phyloP scores from a whole-genome alignment of 176 grass and related monocot species.

The Puccinellia tenuiflora region DNA sequence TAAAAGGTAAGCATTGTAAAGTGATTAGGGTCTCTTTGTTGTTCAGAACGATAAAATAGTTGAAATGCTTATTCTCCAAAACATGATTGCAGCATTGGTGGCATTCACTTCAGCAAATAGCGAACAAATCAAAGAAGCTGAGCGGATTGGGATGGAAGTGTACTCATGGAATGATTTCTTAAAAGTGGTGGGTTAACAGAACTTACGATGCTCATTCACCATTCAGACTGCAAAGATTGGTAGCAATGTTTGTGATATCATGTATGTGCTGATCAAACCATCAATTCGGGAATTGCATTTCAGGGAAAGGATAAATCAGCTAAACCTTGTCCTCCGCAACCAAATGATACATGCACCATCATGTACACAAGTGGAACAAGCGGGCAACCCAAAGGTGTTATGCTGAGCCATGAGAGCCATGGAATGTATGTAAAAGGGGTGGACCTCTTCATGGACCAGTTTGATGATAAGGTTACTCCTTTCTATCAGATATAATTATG shows the following conservation, averaged over 20 bases:
- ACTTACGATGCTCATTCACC: neutral
- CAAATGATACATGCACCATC: slow-evolving; percentile 82
- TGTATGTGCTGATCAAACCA: slow-evolving; percentile 26
- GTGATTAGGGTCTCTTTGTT: neutral
- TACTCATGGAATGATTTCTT: slow-evolving; percentile 81
- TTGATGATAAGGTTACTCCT: slow-evolving; percentile 76
- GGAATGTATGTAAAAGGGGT: slow-evolving; percentile 64
- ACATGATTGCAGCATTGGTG: slow-evolving; percentile 57
- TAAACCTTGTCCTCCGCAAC: slow-evolving; percentile 54
- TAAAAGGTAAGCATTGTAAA: slow-evolving; percentile 56
- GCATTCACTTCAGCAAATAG: slow-evolving; percentile 59
- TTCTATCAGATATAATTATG: neutral
- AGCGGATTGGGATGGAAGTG: slow-evolving; percentile 47
- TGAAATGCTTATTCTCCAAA: neutral
- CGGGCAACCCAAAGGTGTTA: slow-evolving; percentile 85
- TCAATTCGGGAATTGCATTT: slow-evolving; percentile 16
- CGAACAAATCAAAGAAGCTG: slow-evolving; percentile 44
- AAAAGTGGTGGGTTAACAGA: slow-evolving; percentile 56
- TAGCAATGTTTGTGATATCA: neutral
- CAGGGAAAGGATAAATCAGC: slow-evolving; percentile 69
- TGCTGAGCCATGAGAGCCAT: slow-evolving; percentile 75
- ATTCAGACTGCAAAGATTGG: slow-evolving; percentile 12
- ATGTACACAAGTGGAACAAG: slow-evolving; percentile 99
- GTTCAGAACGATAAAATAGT: slow-evolving; percentile 3
- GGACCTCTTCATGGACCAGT: slow-evolving; percentile 78